A percentile compares a stretch with the other conserved stretches of the same genome.
These are phyloP conservation scores for Emmonsiellopsis sp. DNA, from an alignment of 2,329 filamentous ascomycete species.

Conservation along the genomic window DNA sequence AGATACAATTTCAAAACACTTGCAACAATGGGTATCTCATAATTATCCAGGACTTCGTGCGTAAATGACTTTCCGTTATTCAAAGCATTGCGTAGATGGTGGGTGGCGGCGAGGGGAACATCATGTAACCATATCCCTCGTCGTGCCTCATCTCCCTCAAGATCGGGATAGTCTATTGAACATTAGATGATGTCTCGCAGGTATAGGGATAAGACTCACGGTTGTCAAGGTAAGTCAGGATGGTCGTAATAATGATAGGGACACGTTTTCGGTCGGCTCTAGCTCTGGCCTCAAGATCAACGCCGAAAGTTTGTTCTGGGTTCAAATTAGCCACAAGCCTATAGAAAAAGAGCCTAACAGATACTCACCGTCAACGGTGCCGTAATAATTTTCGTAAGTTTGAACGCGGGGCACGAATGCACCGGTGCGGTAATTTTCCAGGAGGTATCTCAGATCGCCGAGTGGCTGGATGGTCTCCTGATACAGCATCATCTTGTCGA, in stretches of 20 bases:
- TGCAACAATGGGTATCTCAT: constrained; percentile 88
- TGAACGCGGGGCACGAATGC: constrained; percentile 83
- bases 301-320: constrained; percentile 85
- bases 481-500: constrained; percentile 98
- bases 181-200: not conserved
- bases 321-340: constrained; percentile 7
- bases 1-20: constrained; percentile 90
- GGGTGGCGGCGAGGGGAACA: constrained; percentile 73
- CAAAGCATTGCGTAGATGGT: constrained; percentile 70
- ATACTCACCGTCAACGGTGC: constrained; percentile 65
- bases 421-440: constrained; percentile 95
- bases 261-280: constrained; percentile 92
- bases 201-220: constrained; percentile 34
- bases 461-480: constrained; percentile 96
- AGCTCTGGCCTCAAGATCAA: constrained; percentile 91
- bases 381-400: constrained; percentile 98
- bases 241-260: constrained; percentile 80
- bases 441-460: constrained; percentile 80
- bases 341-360: not conserved
- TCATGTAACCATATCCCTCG: constrained; percentile 91
- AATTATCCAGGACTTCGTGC: constrained; percentile 69
- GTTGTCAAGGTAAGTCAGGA: constrained; percentile 90
- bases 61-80: constrained; percentile 80
- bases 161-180: constrained; percentile 68
- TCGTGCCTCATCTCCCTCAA: constrained; percentile 90